These are phyloP conservation scores for Saccharomyces uvarum DNA, from an alignment of 1,139 yeast genomes.

Conservation along the genomic window DNA sequence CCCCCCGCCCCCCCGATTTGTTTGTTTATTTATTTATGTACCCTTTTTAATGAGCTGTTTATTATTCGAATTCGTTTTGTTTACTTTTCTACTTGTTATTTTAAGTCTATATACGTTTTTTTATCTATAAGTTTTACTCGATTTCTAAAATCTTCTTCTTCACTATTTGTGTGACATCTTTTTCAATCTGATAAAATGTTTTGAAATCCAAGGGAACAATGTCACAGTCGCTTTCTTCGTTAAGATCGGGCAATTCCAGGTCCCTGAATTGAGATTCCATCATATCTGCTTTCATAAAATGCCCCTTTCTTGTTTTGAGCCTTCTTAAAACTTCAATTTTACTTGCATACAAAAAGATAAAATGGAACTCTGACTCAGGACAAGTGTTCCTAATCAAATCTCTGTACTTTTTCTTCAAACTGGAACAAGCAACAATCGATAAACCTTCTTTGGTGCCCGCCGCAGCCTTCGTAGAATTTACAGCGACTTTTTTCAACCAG, in stretches of 20 bases:
- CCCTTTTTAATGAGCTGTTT: background rate
- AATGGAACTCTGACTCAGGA: constrained; percentile 42
- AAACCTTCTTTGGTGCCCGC: constrained; percentile 27
- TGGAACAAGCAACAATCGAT: constrained; percentile 73
- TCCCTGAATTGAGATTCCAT: constrained; percentile 67
- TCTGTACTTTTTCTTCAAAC: constrained; percentile 68
- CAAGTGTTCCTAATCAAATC: constrained; percentile 40
- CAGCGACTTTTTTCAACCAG: constrained; percentile 60
- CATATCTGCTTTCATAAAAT: constrained; percentile 84
- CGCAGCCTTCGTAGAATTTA: constrained; percentile 36
- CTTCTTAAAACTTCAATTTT: constrained; percentile 54
- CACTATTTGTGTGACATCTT: constrained; percentile 30
- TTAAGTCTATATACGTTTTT: background rate
- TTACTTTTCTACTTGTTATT: background rate
- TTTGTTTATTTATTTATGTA: background rate
- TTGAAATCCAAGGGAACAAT: constrained; percentile 33
- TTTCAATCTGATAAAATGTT: constrained; percentile 38
- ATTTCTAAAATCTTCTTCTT: constrained; percentile 4
- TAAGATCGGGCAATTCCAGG: constrained; percentile 58
- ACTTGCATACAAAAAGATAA: constrained; percentile 61
- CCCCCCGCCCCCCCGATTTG: background rate
- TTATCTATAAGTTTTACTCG: background rate
- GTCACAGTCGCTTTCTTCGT: constrained; percentile 29
- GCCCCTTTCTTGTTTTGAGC: constrained; percentile 56
- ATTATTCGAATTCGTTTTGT: background rate